These are phyloP conservation scores for Roridomyces roridus DNA, from an alignment of 768 basidiomycete species.

Conservation along the genomic window DNA sequence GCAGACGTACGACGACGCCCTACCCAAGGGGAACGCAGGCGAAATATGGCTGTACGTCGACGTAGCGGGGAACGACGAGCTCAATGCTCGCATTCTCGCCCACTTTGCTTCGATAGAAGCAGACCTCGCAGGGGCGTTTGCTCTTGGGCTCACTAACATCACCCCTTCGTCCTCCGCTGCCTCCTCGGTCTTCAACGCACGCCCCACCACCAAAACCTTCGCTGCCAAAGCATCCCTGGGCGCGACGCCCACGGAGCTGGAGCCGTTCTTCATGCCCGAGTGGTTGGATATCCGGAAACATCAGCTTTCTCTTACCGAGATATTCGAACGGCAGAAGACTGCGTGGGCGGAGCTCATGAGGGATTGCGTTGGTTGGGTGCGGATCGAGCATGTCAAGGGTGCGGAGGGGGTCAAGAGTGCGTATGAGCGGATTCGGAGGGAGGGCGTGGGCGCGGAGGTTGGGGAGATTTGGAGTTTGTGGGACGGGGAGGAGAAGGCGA, in stretches of 20 bases:
- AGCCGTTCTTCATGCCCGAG: constrained; percentile 73
- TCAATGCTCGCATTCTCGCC: constrained; percentile 52
- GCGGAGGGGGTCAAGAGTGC: constrained; percentile 51
- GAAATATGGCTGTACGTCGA: constrained; percentile 66
- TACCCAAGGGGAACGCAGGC: constrained; percentile 32
- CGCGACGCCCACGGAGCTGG: constrained; percentile 30
- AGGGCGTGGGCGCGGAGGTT: constrained; percentile 57
- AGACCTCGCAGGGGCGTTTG: constrained; percentile 49
- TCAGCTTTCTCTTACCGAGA: constrained; percentile 52
- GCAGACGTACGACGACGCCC: constrained; percentile 57
- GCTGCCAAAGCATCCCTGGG: constrained; percentile 20
- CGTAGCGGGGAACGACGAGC: constrained; percentile 59
- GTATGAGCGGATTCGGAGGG: constrained; percentile 51
- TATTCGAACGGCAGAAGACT: constrained; percentile 53
- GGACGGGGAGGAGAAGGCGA: constrained; percentile 39
- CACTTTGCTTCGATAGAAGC: constrained; percentile 47
- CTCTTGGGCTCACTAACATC: constrained; percentile 63
- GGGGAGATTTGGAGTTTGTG: constrained; percentile 74
- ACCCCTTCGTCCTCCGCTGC: constrained; percentile 55
- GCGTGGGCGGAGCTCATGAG: constrained; percentile 69
- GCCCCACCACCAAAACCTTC: constrained; percentile 43
- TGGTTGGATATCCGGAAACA: constrained; percentile 64
- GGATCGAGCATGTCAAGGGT: constrained; percentile 55
- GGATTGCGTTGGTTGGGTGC: constrained; percentile 62
- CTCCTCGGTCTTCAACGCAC: too few relatives aligned